Percentiles rank a stretch among this genome's conserved stretches.
Evolutionary conservation across 139 green algal species (phyloP).

Genomic region (Parachlorella kessleri): DNA sequence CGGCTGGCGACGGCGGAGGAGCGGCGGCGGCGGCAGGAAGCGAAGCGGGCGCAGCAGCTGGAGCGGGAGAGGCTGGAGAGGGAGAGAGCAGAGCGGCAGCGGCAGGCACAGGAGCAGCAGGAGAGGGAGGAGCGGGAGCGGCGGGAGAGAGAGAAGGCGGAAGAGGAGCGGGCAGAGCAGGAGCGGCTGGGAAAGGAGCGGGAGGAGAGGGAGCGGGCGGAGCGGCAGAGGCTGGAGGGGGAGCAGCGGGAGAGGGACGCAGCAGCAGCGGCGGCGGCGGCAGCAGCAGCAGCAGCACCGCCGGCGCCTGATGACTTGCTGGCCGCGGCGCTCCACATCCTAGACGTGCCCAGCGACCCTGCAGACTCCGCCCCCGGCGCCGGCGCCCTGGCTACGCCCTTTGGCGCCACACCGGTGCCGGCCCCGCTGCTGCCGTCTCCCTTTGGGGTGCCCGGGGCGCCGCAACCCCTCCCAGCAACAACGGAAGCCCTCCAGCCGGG

Average conservation of each 20-base stretch:
- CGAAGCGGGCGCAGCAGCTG: conserved; percentile 10
- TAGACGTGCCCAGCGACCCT: not conserved
- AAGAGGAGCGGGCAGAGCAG: too few species aligned
- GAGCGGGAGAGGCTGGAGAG: not conserved
- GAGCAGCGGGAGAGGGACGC: too few species aligned
- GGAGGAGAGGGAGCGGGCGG: too few species aligned
- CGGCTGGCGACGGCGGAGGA: not conserved
- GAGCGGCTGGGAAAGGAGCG: too few species aligned
- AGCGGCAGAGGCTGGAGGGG: too few species aligned
- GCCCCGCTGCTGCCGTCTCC: too few species aligned
- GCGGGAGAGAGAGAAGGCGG: not conserved
- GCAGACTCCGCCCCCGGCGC: not conserved
- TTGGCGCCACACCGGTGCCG: too few species aligned
- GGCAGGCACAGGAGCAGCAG: conserved; percentile 1
- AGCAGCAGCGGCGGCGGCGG: not conserved
- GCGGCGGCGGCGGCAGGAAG: not conserved
- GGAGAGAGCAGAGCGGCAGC: not conserved
- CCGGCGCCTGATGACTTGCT: not conserved
- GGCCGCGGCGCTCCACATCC: conserved; percentile 2
- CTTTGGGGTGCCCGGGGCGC: too few species aligned
- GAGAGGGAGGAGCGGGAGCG: not conserved
- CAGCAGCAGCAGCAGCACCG: not conserved
- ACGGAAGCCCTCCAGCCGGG: too few species aligned
- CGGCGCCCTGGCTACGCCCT: not conserved
- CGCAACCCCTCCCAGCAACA: too few species aligned